These are phyloP conservation scores for Monosporascus sp. DNA, from an alignment of 2,329 filamentous ascomycete species.

Conservation along the genomic window DNA sequence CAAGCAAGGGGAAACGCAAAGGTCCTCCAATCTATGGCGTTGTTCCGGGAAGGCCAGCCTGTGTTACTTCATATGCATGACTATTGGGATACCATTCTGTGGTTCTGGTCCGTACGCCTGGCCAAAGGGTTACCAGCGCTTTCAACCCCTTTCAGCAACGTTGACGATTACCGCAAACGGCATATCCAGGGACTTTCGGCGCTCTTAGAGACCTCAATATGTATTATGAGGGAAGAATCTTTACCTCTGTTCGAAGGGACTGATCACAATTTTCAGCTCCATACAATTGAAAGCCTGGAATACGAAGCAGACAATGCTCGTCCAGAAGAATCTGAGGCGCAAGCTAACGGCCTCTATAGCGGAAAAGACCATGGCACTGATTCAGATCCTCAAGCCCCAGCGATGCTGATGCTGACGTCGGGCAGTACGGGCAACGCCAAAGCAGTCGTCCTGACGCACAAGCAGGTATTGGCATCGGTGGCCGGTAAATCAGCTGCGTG, in stretches of 20 bases:
- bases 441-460: constrained; percentile 40
- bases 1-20: background rate
- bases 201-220: constrained; percentile 10
- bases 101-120: constrained; percentile 21
- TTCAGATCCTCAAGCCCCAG: too few species aligned
- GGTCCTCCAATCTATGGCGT: background rate
- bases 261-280: background rate
- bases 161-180: constrained; percentile 8
- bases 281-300: constrained; percentile 9
- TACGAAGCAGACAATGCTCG: constrained; percentile 1
- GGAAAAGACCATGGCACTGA: background rate
- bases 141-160: constrained; percentile 15
- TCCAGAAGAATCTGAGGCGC: background rate
- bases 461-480: constrained; percentile 37
- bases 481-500: constrained; percentile 30
- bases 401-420: constrained; percentile 47
- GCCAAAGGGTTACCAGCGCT: constrained; percentile 13
- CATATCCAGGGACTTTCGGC: constrained; percentile 9
- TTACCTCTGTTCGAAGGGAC: constrained; percentile 6
- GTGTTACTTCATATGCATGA: constrained; percentile 18
- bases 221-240: constrained; percentile 6
- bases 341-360: background rate
- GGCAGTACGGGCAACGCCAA: constrained; percentile 48
- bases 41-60: background rate
- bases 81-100: constrained; percentile 18